Evolutionary conservation across 1,139 yeast species (phyloP).

Genomic region (Arxiozyma bovina): DNA sequence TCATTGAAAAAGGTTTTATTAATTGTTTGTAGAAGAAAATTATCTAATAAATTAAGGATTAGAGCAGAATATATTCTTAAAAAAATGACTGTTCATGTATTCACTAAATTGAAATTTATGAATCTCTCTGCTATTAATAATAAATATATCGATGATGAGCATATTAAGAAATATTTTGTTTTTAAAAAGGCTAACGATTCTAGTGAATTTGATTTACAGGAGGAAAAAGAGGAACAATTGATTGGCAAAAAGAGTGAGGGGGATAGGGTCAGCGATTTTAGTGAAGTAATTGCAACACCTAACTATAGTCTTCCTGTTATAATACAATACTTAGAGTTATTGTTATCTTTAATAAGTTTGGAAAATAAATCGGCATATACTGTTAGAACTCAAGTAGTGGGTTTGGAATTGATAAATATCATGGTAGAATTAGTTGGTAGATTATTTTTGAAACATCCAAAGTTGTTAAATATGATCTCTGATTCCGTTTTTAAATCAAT

Average conservation of each 20-base stretch:
- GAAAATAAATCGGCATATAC: slow-evolving; percentile 77
- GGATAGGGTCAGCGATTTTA: neutral
- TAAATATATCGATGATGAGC: slow-evolving; percentile 31
- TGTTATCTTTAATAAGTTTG: slow-evolving; percentile 76
- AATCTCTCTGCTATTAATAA: slow-evolving; percentile 36
- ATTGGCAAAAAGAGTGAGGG: neutral
- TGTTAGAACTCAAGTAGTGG: slow-evolving; percentile 47
- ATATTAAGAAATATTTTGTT: slow-evolving; percentile 4
- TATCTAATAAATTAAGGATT: slow-evolving; percentile 80
- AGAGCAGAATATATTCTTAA: slow-evolving; percentile 84
- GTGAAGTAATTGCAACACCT: slow-evolving; percentile 10
- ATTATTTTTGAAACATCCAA: slow-evolving; percentile 55
- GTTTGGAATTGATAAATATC: slow-evolving; percentile 63
- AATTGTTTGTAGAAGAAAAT: slow-evolving; percentile 86
- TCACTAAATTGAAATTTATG: slow-evolving; percentile 49
- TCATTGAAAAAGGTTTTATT: slow-evolving; percentile 86
- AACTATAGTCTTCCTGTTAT: slow-evolving; percentile 34
- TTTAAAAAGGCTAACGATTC: slow-evolving; percentile 17
- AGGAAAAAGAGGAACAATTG: slow-evolving; percentile 4
- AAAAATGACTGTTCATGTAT: slow-evolving; percentile 59
- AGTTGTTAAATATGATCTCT: slow-evolving; percentile 58
- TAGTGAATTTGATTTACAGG: slow-evolving; percentile 30
- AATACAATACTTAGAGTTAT: slow-evolving; percentile 47
- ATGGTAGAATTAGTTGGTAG: slow-evolving; percentile 78
- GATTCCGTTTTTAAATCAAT: slow-evolving; percentile 78